Percentiles rank a stretch among this genome's conserved stretches.
phyloP scores from a whole-genome alignment of 306 rosid species.

The Mucuna pruriens region DNA sequence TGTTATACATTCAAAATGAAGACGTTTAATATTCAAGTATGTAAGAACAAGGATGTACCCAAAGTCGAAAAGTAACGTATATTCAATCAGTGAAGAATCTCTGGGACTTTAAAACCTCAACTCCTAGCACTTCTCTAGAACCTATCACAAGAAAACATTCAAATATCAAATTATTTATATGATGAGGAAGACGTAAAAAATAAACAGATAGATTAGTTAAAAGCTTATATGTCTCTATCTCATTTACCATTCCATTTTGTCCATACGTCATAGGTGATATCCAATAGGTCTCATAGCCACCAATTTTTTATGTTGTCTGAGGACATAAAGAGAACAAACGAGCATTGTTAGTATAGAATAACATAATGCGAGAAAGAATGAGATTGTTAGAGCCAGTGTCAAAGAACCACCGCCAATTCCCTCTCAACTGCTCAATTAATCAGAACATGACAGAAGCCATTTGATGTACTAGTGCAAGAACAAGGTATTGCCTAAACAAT shows the following conservation, averaged over 20 bases:
- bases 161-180: slow-evolving; percentile 10
- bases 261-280: slow-evolving; percentile 55
- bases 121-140: slow-evolving; percentile 49
- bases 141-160: slow-evolving; percentile 33
- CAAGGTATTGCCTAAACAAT: slow-evolving; percentile 54
- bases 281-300: slow-evolving; percentile 57
- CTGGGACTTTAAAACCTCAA: slow-evolving; percentile 48
- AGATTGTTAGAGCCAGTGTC: slow-evolving; percentile 28
- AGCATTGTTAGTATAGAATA: slow-evolving; percentile 23
- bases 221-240: slow-evolving; percentile 44
- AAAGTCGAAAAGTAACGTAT: slow-evolving; percentile 47
- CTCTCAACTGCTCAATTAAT: slow-evolving; percentile 58
- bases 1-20: slow-evolving; percentile 17
- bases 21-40: slow-evolving; percentile 52
- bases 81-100: slow-evolving; percentile 52
- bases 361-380: neutral
- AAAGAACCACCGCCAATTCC: slow-evolving; percentile 53
- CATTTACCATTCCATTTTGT: slow-evolving; percentile 42
- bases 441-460: slow-evolving; percentile 54
- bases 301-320: slow-evolving; percentile 45
- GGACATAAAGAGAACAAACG: too few relatives aligned
- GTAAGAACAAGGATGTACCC: slow-evolving; percentile 52
- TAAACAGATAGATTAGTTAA: too few relatives aligned
- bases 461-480: too few relatives aligned
- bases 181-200: neutral